Percentiles rank a stretch among this genome's conserved stretches.
Conservation (phyloP, 2,329 filamentous ascomycete genomes). For the Epichloe amarillans region DNA sequence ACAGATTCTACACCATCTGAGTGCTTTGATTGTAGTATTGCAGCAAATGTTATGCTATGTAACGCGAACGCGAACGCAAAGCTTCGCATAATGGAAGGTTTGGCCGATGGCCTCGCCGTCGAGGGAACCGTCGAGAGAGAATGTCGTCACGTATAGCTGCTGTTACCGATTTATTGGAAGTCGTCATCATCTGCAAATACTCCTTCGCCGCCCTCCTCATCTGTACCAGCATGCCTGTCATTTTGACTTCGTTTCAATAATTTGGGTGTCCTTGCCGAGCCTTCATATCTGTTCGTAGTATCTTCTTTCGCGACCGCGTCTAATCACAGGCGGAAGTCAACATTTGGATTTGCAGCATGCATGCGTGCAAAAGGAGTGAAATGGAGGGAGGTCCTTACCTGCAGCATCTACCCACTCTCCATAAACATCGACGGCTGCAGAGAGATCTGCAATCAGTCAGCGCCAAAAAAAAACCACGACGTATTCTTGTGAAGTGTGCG, state of each 20-base stretch:
- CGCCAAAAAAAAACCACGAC: background rate
- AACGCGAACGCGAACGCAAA: background rate
- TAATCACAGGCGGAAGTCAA: constrained; percentile 10
- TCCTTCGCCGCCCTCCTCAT: constrained; percentile 40
- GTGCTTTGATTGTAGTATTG: background rate
- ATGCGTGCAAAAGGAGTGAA: background rate
- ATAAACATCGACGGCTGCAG: constrained; percentile 87
- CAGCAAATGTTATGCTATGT: background rate
- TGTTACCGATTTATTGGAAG: constrained; percentile 25
- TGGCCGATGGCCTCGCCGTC: background rate
- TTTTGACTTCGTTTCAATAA: constrained; percentile 4
- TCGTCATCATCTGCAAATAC: constrained; percentile 43
- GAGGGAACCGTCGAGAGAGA: background rate
- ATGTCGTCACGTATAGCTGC: background rate
- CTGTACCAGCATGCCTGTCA: constrained; percentile 21
- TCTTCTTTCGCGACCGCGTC: constrained; percentile 38
- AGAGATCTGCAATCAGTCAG: constrained; percentile 52
- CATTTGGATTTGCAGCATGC: background rate
- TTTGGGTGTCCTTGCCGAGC: constrained; percentile 11
- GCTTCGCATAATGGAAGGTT: background rate
- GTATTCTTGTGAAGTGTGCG: background rate
- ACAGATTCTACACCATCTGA: constrained; percentile 86
- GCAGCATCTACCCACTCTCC: constrained; percentile 93
- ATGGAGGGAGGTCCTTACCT: constrained; percentile 25
- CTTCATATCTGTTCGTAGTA: constrained; percentile 17